Conservation (phyloP, 306 rosid species). For the Cucumis cinereus region DNA sequence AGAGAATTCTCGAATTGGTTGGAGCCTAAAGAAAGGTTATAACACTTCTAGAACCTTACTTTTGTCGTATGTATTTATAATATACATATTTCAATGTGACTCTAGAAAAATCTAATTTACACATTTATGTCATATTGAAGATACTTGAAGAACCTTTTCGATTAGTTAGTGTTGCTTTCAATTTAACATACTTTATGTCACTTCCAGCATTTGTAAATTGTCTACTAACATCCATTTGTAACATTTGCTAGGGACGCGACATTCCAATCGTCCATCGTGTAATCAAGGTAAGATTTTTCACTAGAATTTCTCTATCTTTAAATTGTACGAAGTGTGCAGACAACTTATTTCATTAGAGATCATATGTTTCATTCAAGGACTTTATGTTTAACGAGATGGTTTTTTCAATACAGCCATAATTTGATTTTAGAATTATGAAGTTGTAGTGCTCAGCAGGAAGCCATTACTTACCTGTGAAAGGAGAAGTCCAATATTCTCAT, state of each 20-base stretch:
- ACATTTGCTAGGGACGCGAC: constrained; percentile 39
- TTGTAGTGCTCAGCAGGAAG: not conserved
- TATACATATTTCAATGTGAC: too few relatives aligned
- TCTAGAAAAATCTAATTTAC: too few relatives aligned
- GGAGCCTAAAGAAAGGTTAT: too few relatives aligned
- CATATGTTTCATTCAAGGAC: not conserved
- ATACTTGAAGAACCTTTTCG: too few relatives aligned
- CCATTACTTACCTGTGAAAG: not conserved
- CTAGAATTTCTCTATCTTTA: not conserved
- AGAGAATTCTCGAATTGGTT: too few relatives aligned
- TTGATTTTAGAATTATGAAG: not conserved
- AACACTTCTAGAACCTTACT: too few relatives aligned
- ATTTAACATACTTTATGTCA: too few relatives aligned
- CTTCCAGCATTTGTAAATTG: not conserved
- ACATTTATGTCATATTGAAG: too few relatives aligned
- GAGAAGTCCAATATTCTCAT: not conserved
- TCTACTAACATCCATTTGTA: constrained; percentile 13
- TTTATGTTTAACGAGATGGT: not conserved
- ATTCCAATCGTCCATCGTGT: constrained; percentile 85
- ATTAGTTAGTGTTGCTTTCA: too few relatives aligned
- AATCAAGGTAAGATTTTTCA: constrained; percentile 34
- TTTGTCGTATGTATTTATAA: too few relatives aligned
- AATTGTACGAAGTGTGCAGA: not conserved
- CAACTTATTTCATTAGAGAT: not conserved
- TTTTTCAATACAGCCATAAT: not conserved